Evolutionary conservation across 495 filamentous ascomycete genomes (phyloP).

Genomic region (Neurospora sp.): DNA sequence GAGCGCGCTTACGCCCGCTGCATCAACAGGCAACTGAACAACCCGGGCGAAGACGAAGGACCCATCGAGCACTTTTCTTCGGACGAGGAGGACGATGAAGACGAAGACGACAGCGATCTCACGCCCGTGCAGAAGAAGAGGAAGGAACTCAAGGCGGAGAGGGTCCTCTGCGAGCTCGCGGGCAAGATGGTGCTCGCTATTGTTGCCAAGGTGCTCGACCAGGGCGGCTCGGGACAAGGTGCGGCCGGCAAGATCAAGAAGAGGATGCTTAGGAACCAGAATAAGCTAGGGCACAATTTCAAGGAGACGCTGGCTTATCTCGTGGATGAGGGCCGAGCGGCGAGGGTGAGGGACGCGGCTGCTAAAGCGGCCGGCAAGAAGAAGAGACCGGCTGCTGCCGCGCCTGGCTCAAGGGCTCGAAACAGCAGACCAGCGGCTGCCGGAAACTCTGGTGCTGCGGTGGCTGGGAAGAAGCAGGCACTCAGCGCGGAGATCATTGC

Average conservation of each 20-base stretch:
- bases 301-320: slow-evolving; percentile 66
- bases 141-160: slow-evolving; percentile 61
- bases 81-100: slow-evolving; percentile 43
- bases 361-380: slow-evolving; percentile 18
- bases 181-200: slow-evolving; percentile 74
- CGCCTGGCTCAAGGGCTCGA: slow-evolving; percentile 10
- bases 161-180: slow-evolving; percentile 73
- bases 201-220: slow-evolving; percentile 61
- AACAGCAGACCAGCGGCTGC: neutral
- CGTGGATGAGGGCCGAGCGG: slow-evolving; percentile 45
- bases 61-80: slow-evolving; percentile 42
- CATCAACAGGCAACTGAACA: slow-evolving; percentile 53
- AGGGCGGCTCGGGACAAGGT: slow-evolving; percentile 28
- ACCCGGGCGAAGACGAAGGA: slow-evolving; percentile 56
- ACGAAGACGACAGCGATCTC: slow-evolving; percentile 48
- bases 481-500: slow-evolving; percentile 37
- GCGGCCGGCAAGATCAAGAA: slow-evolving; percentile 51
- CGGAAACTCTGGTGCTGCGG: neutral
- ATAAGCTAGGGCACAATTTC: slow-evolving; percentile 60
- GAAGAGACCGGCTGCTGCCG: slow-evolving; percentile 27
- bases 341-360: slow-evolving; percentile 6
- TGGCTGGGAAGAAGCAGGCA: slow-evolving; percentile 21
- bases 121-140: slow-evolving; percentile 44
- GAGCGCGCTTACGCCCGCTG: slow-evolving; percentile 70
- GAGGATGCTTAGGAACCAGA: slow-evolving; percentile 57